These are phyloP conservation scores for Xylaria nigripes DNA, from an alignment of 495 filamentous ascomycete genomes.

Conservation along the genomic window DNA sequence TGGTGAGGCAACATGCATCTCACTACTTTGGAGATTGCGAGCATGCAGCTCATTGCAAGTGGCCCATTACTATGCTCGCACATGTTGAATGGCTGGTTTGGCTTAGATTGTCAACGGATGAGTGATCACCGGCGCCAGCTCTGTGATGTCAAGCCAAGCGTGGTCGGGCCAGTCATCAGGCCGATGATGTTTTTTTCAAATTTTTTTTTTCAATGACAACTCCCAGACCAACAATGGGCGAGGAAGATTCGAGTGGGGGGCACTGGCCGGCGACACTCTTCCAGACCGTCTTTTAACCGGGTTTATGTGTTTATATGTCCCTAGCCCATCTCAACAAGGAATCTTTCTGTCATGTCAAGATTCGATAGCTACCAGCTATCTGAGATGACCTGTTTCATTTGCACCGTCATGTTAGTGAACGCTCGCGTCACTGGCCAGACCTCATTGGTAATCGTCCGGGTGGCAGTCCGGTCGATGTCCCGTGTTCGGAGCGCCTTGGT, in stretches of 20 bases:
- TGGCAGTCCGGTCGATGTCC: no score
- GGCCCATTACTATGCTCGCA: slow-evolving; percentile 6
- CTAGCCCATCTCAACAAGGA: no score
- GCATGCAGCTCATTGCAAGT: not conserved
- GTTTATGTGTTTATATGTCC: not conserved
- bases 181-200: slow-evolving; percentile 4
- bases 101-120: not conserved
- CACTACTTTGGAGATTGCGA: not conserved
- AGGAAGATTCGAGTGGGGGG: not conserved
- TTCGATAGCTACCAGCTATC: no score
- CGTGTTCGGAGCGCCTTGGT: no score
- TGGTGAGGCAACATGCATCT: no score
- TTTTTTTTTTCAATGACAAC: slow-evolving; percentile 6
- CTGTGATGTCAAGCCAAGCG: slow-evolving; percentile 9
- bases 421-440: no score
- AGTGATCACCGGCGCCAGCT: slow-evolving; percentile 11
- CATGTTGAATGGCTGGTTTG: not conserved
- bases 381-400: no score
- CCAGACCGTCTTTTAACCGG: no score
- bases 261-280: not conserved
- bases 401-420: no score
- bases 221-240: slow-evolving; percentile 1
- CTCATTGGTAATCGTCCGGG: no score
- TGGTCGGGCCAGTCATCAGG: slow-evolving; percentile 2
- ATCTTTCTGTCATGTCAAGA: no score